phyloP scores from a whole-genome alignment of 129 eudicot species.

The Centaurea solstitialis region DNA sequence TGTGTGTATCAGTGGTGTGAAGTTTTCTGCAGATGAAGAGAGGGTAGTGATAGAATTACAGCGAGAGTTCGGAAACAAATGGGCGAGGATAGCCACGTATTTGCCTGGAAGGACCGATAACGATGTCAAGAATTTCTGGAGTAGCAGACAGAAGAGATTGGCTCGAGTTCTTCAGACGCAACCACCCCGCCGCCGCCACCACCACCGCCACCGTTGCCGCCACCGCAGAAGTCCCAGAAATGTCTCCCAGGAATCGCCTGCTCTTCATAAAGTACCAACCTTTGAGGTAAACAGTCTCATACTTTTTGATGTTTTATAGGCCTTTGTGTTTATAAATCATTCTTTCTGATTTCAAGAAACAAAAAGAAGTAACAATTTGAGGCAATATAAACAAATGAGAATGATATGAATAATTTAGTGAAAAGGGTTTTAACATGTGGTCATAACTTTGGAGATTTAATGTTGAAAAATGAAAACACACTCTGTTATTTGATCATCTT shows the following conservation, averaged over 20 bases:
- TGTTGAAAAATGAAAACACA: background rate
- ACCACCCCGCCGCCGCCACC: conserved; percentile 34
- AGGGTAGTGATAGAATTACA: conserved; percentile 82
- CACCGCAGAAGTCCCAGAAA: conserved; percentile 31
- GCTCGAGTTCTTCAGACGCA: conserved; percentile 65
- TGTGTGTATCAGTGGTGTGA: conserved; percentile 72
- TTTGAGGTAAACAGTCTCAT: conserved; percentile 43
- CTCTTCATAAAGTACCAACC: conserved; percentile 43
- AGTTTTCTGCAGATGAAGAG: conserved; percentile 92
- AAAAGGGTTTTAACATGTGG: background rate
- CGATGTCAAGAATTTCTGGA: conserved; percentile 98
- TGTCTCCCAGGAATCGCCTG: conserved; percentile 21
- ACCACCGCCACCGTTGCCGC: background rate
- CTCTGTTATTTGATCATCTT: background rate
- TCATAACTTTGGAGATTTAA: background rate
- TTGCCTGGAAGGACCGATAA: conserved; percentile 91
- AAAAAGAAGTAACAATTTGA: background rate
- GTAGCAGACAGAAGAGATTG: conserved; percentile 90
- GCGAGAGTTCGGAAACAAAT: conserved; percentile 83
- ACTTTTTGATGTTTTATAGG: background rate
- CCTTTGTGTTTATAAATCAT: background rate
- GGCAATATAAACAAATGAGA: background rate
- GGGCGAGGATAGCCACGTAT: conserved; percentile 84
- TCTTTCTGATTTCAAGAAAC: background rate
- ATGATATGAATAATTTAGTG: background rate